phyloP scores from a whole-genome alignment of 176 grass and related monocot species.

The Eleusine indica region DNA sequence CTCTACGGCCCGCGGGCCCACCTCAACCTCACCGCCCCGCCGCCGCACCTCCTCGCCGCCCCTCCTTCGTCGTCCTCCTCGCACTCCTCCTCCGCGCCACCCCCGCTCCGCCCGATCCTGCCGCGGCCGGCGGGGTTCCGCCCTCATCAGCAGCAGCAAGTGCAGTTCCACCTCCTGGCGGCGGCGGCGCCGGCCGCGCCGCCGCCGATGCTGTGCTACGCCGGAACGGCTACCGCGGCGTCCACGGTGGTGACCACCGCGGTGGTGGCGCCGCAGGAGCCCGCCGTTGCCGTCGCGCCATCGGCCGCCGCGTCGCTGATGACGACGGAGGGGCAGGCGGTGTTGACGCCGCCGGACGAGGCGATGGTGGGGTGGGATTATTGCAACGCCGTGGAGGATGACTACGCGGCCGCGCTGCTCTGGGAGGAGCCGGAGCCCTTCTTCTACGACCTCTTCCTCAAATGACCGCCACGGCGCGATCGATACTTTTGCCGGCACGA shows the following conservation, averaged over 20 bases:
- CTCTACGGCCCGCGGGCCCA: conserved; percentile 80
- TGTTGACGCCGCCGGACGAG: conserved; percentile 7
- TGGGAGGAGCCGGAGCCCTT: conserved; percentile 77
- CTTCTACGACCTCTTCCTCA: conserved; percentile 65
- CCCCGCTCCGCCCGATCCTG: conserved; percentile 47
- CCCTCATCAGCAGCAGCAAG: conserved; percentile 15
- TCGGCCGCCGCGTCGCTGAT: neutral
- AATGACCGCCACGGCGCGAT: neutral
- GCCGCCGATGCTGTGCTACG: conserved; percentile 26
- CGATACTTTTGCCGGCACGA: too few species aligned
- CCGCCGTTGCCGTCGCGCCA: neutral
- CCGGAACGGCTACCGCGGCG: conserved; percentile 22
- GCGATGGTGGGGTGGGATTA: conserved; percentile 33
- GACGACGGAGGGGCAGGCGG: neutral
- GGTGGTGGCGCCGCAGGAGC: conserved; percentile 33
- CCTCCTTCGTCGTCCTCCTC: neutral
- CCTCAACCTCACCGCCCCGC: conserved; percentile 71
- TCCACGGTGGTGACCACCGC: conserved; percentile 47
- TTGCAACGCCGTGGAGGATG: conserved; percentile 40
- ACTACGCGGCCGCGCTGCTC: conserved; percentile 64
- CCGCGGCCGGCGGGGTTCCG: conserved; percentile 4
- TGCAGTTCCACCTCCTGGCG: conserved; percentile 29
- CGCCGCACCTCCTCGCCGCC: conserved; percentile 13
- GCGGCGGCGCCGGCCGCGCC: neutral
- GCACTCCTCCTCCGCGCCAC: conserved; percentile 26